These are phyloP conservation scores for Diaporthe eres DNA, from an alignment of 2,329 filamentous ascomycete genomes.

Conservation along the genomic window DNA sequence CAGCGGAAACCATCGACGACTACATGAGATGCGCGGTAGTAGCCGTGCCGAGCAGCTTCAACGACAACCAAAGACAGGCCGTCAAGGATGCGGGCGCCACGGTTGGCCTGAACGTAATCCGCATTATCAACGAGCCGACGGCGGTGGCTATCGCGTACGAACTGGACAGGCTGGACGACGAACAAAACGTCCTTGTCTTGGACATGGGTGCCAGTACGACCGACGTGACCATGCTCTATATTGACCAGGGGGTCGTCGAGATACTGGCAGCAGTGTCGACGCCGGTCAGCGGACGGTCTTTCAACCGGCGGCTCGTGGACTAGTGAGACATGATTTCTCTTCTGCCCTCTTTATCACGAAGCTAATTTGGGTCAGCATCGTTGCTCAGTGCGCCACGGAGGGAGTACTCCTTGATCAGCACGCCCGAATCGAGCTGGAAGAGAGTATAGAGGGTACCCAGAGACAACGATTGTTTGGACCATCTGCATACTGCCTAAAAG, in stretches of 20 bases:
- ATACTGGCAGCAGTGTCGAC: not conserved
- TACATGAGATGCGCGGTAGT: not conserved
- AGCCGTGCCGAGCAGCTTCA: not conserved
- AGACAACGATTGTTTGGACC: not conserved
- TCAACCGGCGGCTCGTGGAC: not conserved
- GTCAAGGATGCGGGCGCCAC: not conserved
- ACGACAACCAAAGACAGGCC: not conserved
- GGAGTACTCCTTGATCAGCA: not conserved
- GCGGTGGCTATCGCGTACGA: not conserved
- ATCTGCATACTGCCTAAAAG: not conserved
- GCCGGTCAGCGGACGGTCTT: not conserved
- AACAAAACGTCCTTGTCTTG: not conserved
- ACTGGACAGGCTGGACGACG: not conserved
- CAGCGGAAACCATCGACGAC: not conserved
- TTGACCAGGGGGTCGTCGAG: slow-evolving; percentile 20
- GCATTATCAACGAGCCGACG: not conserved
- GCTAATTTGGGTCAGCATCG: slow-evolving; percentile 1
- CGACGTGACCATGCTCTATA: not conserved
- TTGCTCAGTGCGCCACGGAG: not conserved
- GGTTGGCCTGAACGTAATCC: not conserved
- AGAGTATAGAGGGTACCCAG: not conserved
- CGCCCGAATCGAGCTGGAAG: not conserved
- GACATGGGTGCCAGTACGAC: slow-evolving; percentile 1
- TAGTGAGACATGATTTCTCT: not conserved
- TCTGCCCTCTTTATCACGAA: not conserved